Evolutionary conservation across 768 basidiomycete species (phyloP).

Genomic region (Hericium rajendrae): DNA sequence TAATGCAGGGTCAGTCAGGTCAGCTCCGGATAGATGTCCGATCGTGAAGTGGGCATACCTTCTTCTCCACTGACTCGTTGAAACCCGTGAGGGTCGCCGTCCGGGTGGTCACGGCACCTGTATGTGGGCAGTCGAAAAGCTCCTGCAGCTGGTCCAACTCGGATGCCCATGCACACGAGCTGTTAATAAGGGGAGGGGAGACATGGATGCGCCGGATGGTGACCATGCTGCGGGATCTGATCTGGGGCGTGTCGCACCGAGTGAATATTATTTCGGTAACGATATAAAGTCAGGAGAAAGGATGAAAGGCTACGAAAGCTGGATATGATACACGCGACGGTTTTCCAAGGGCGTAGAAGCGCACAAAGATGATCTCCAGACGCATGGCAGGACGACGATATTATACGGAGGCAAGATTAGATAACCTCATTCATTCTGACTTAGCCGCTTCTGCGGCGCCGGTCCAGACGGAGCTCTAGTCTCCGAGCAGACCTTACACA

Average conservation of each 20-base stretch:
- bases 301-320: background rate
- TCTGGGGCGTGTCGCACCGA: background rate
- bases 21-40: no score
- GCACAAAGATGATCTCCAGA: background rate
- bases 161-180: slow-evolving; percentile 78
- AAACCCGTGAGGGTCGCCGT: slow-evolving; percentile 69
- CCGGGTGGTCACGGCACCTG: slow-evolving; percentile 75
- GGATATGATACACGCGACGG: background rate
- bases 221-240: slow-evolving; percentile 34
- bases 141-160: slow-evolving; percentile 50
- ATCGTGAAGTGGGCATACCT: slow-evolving; percentile 30
- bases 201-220: slow-evolving; percentile 45
- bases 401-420: no score
- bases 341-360: background rate
- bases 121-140: slow-evolving; percentile 57
- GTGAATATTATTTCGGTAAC: background rate
- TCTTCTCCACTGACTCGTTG: slow-evolving; percentile 51
- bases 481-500: no score
- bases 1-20: background rate
- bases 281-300: background rate
- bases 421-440: no score
- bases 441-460: no score
- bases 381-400: background rate
- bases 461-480: no score
- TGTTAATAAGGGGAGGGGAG: slow-evolving; percentile 62